Evolutionary conservation across 1,284 basidiomycete genomes (phyloP).

Genomic region (Tausonia pullulans): DNA sequence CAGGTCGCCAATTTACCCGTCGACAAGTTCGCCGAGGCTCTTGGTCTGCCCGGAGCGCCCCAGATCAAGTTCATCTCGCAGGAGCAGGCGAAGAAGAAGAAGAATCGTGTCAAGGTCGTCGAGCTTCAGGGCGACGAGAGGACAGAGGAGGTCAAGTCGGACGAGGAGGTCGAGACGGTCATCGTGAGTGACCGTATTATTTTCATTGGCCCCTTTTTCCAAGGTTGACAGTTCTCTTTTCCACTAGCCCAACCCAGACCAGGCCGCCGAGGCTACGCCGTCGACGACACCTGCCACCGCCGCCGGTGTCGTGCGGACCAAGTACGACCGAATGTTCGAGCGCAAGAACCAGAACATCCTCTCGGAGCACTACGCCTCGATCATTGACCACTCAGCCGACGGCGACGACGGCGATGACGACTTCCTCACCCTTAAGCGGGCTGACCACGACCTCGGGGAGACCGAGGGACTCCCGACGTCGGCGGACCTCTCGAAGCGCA

Average conservation of each 20-base stretch:
- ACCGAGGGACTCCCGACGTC: slow-evolving; percentile 42
- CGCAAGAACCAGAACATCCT: slow-evolving; percentile 91
- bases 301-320: slow-evolving; percentile 57
- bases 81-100: slow-evolving; percentile 59
- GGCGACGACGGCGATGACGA: slow-evolving; percentile 57
- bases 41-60: slow-evolving; percentile 88
- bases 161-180: slow-evolving; percentile 20
- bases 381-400: slow-evolving; percentile 57
- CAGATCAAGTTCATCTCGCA: slow-evolving; percentile 84
- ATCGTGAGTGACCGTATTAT: background rate
- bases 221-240: background rate
- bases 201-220: background rate
- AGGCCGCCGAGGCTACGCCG: slow-evolving; percentile 16
- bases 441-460: slow-evolving; percentile 59
- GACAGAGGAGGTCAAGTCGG: slow-evolving; percentile 27
- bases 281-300: background rate
- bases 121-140: slow-evolving; percentile 15
- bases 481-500: slow-evolving; percentile 47
- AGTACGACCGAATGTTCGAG: slow-evolving; percentile 97
- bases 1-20: slow-evolving; percentile 71
- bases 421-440: slow-evolving; percentile 86
- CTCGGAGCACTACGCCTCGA: slow-evolving; percentile 79
- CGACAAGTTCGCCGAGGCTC: slow-evolving; percentile 72
- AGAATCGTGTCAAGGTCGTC: slow-evolving; percentile 43
- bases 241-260: background rate